Conservation (phyloP, 768 basidiomycete species). For the Filobasidium floriforme region DNA sequence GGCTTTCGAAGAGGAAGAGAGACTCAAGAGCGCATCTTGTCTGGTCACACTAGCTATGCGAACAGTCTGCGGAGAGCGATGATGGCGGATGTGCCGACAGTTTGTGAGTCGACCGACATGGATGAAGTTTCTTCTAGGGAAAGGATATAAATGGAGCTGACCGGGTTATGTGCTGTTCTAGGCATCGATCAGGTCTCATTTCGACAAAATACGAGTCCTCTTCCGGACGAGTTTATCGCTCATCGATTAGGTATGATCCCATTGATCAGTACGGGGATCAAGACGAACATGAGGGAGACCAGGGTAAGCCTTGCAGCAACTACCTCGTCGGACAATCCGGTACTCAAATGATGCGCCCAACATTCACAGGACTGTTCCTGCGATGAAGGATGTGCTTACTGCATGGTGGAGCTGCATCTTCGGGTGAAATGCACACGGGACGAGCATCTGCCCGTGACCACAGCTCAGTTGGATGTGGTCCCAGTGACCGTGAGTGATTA, state of each 20-base stretch:
- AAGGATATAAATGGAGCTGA: background rate
- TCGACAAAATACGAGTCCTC: conserved; percentile 77
- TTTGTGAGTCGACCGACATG: conserved; percentile 57
- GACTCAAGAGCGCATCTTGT: background rate
- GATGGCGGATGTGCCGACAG: conserved; percentile 93
- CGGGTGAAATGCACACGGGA: conserved; percentile 66
- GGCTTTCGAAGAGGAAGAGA: too few relatives aligned
- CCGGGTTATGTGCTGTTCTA: conserved; percentile 40
- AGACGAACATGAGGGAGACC: conserved; percentile 62
- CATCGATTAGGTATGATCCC: conserved; percentile 94
- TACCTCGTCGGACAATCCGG: background rate
- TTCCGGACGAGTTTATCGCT: conserved; percentile 95
- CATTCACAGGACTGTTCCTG: conserved; percentile 78
- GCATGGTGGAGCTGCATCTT: conserved; percentile 74
- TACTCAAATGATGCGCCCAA: too few relatives aligned
- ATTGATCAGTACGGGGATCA: conserved; percentile 74
- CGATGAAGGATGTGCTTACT: conserved; percentile 70
- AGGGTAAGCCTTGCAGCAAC: conserved; percentile 34
- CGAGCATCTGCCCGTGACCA: conserved; percentile 73
- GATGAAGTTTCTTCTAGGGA: background rate
- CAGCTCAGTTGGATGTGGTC: conserved; percentile 57
- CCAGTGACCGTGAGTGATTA: conserved; percentile 1
- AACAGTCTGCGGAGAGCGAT: conserved; percentile 89
- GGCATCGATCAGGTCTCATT: conserved; percentile 97
- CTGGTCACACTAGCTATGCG: conserved; percentile 59